phyloP scores from a whole-genome alignment of 2,329 filamentous ascomycete species.

The Mollisiaceae sp. region DNA sequence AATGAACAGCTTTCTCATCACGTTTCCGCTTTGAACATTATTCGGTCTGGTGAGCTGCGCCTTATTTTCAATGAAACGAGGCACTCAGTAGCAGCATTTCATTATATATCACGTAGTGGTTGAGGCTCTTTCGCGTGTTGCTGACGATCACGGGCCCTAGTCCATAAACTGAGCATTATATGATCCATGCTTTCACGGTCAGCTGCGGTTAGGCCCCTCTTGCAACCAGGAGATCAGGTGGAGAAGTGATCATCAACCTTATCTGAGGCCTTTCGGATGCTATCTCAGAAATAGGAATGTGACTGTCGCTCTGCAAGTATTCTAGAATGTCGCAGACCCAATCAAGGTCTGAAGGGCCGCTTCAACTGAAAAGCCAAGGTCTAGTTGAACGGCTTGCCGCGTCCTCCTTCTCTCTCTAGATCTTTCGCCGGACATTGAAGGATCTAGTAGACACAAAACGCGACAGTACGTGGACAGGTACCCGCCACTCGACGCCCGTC shows the following conservation, averaged over 20 bases:
- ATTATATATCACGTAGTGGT: neutral
- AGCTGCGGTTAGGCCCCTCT: neutral
- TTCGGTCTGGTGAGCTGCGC: neutral
- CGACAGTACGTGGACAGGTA: constrained; percentile 4
- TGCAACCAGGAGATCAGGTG: constrained; percentile 3
- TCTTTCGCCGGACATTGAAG: neutral
- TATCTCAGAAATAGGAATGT: constrained; percentile 11
- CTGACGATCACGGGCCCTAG: neutral
- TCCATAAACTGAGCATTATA: neutral
- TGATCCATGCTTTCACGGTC: neutral
- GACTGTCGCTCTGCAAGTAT: constrained; percentile 6
- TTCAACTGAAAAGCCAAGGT: neutral
- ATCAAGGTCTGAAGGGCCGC: neutral
- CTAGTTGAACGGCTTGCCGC: neutral
- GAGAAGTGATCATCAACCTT: constrained; percentile 11
- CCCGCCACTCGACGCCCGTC: neutral
- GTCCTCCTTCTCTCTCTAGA: constrained; percentile 2
- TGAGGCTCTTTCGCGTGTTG: constrained; percentile 5
- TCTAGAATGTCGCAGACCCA: neutral
- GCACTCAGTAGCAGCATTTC: neutral
- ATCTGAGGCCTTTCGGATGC: constrained; percentile 9
- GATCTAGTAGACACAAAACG: neutral
- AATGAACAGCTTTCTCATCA: neutral
- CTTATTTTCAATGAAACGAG: neutral
- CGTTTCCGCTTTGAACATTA: neutral